Percentiles rank a stretch among this genome's conserved stretches.
phyloP scores from a whole-genome alignment of 148 eudicot genomes.

The Polygonum aviculare region DNA sequence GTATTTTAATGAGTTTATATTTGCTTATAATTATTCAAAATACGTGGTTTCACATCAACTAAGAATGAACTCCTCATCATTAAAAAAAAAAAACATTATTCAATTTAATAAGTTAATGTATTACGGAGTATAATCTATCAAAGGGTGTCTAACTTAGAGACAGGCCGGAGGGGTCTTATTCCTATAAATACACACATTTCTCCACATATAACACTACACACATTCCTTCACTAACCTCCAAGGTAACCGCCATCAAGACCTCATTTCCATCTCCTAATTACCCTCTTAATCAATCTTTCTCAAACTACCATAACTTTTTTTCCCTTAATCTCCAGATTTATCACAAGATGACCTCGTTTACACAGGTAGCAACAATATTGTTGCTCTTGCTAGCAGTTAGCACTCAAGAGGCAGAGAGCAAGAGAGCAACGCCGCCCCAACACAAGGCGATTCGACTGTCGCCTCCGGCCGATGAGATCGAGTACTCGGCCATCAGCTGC shows the following conservation, averaged over 20 bases:
- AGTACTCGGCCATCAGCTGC: constrained; percentile 55
- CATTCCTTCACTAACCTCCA: neutral
- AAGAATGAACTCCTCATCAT: too few species aligned
- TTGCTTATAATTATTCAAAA: too few species aligned
- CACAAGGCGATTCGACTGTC: constrained; percentile 6
- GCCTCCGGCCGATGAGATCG: constrained; percentile 16
- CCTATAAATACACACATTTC: neutral
- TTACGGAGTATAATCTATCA: too few species aligned
- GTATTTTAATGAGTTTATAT: too few species aligned
- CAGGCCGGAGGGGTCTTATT: neutral
- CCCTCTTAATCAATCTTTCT: neutral
- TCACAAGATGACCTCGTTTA: neutral
- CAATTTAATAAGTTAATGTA: too few species aligned
- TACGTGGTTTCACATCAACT: too few species aligned
- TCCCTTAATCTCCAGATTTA: neutral
- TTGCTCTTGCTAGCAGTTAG: neutral
- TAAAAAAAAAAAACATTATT: too few species aligned
- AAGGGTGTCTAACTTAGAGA: neutral
- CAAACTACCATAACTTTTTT: neutral
- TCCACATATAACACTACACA: neutral
- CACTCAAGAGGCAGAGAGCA: neutral
- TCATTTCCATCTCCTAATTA: neutral
- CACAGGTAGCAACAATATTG: neutral
- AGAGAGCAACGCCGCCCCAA: neutral
- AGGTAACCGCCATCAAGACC: neutral